Evolutionary conservation across 192 early-diverging fungal genomes (phyloP).

Genomic region (Podila epigama): DNA sequence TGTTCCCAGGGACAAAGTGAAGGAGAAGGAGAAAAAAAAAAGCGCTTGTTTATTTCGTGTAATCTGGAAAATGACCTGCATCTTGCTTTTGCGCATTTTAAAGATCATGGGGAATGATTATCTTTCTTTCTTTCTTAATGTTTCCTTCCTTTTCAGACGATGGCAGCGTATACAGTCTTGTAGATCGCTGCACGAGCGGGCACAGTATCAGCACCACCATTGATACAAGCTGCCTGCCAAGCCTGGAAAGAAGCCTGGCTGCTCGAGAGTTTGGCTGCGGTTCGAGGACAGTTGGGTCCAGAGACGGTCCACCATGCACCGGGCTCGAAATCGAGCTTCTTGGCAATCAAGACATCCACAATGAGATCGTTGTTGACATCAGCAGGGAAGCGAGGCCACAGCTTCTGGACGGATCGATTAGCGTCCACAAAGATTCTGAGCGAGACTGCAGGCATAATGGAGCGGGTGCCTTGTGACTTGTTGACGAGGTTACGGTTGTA

Average conservation of each 20-base stretch:
- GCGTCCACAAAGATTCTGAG: conserved; percentile 29
- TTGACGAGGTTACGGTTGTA: conserved; percentile 34
- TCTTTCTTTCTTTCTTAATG: too few relatives aligned
- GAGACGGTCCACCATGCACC: conserved; percentile 44
- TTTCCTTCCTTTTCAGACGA: too few relatives aligned
- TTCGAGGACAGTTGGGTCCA: conserved; percentile 25
- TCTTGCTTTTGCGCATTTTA: too few relatives aligned
- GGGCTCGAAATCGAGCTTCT: conserved; percentile 36
- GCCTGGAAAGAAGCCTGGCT: conserved; percentile 16
- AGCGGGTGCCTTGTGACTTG: conserved; percentile 36
- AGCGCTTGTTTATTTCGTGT: too few relatives aligned
- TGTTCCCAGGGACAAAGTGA: too few relatives aligned
- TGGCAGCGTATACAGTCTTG: conserved; percentile 23
- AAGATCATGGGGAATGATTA: too few relatives aligned
- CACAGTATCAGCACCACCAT: conserved; percentile 23
- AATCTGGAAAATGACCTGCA: too few relatives aligned
- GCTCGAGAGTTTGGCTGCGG: conserved; percentile 1
- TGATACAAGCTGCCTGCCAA: conserved; percentile 37
- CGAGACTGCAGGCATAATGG: conserved; percentile 38
- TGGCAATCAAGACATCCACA: conserved; percentile 39
- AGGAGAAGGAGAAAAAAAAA: too few relatives aligned
- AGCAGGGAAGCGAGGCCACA: conserved; percentile 28
- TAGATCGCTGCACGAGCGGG: conserved; percentile 33
- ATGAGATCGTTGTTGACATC: conserved; percentile 18
- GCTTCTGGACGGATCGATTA: conserved; percentile 44